Base-by-base conservation (phyloP, 768 basidiomycete species). In the Polyporus arcularius region DNA sequence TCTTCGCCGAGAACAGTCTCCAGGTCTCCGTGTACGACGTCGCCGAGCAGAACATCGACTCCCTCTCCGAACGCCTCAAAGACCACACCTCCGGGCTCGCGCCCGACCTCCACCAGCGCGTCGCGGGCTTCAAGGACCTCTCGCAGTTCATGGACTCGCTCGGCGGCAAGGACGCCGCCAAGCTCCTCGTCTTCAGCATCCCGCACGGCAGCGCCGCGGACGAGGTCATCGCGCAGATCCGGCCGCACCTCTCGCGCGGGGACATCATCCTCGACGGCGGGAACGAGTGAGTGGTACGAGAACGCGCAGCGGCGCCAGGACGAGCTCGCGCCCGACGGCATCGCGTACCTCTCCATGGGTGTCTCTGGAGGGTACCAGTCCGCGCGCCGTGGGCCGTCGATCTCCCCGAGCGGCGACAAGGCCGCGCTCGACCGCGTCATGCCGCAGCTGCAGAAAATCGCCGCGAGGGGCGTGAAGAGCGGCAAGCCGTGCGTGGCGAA, bases 201-300 rank as follows among this genome's bases (percentile, higher is more conserved):
- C 65, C 64, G 53, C 68, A 69, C 57, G 68, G 68, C 14, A 39
- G 53, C n/a, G 61, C 65, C 35, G 61, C 65, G n/a, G 65, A 68
- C 59, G 30, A 57, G 26, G 63, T 66, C 35, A 49, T 66, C 45
- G 40, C 54, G 15, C 26, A 63, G 30, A 63, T 64, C 21, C 42
- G 55, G 7, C 31, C 5, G 2, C 48, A 48, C 35, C 63, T 68
- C 55, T 40, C 57, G 31, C 35, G 47, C 42, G 67, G 67, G n/a
- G 67, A 68, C 58, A 59, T 68, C 50, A 65, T 68, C 58, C 65
- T 66, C 46, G 67, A 66, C 50, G 67, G 65, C 42, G 65, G 65
- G 10, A 68, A 68, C 58, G 67, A 68, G 63, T 65, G 67, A 68
- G 63, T 65, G 61, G 61, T 68, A 68, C 46, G 38, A 57, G 53